Percentiles rank a stretch among this genome's conserved stretches.
Conservation (phyloP, 169 alveolate genomes). For the Cryptosporidium viatorum region DNA sequence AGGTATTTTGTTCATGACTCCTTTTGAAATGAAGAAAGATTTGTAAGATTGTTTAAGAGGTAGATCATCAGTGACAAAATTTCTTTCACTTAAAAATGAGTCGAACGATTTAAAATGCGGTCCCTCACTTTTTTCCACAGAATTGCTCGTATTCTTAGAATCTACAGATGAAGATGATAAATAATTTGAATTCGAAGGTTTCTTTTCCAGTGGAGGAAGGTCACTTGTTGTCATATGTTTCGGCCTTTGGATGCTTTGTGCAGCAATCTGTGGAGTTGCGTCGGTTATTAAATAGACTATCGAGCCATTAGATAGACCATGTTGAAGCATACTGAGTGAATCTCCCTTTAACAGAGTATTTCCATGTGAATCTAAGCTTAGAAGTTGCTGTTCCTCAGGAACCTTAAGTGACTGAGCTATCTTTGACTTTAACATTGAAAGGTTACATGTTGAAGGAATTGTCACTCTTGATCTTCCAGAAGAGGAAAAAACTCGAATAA, state of each 20-base stretch:
- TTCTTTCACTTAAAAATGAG: constrained; percentile 83
- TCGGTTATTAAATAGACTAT: constrained; percentile 62
- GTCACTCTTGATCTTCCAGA: constrained; percentile 75
- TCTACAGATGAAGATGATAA: constrained; percentile 12
- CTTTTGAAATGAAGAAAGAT: constrained; percentile 78
- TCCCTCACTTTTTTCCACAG: constrained; percentile 36
- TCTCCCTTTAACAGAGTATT: constrained; percentile 53
- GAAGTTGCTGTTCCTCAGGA: constrained; percentile 54
- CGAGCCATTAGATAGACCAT: constrained; percentile 55
- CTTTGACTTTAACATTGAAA: constrained; percentile 52
- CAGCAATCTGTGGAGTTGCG: constrained; percentile 61
- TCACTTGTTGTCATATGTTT: constrained; percentile 63
- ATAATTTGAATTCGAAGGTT: background rate
- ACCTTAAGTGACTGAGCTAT: constrained; percentile 57
- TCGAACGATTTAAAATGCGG: constrained; percentile 87
- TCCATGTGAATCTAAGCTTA: constrained; percentile 54
- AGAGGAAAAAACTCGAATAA: constrained; percentile 53
- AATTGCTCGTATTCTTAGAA: background rate
- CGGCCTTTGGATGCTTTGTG: constrained; percentile 19
- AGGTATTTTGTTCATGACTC: constrained; percentile 90
- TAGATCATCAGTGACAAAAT: constrained; percentile 82
- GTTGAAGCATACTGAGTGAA: constrained; percentile 55
- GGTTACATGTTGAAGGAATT: constrained; percentile 41
- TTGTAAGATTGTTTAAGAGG: constrained; percentile 81
- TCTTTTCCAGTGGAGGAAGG: constrained; percentile 28